Conservation (phyloP, 805 yeast species). For the Lipomyces sp. region DNA sequence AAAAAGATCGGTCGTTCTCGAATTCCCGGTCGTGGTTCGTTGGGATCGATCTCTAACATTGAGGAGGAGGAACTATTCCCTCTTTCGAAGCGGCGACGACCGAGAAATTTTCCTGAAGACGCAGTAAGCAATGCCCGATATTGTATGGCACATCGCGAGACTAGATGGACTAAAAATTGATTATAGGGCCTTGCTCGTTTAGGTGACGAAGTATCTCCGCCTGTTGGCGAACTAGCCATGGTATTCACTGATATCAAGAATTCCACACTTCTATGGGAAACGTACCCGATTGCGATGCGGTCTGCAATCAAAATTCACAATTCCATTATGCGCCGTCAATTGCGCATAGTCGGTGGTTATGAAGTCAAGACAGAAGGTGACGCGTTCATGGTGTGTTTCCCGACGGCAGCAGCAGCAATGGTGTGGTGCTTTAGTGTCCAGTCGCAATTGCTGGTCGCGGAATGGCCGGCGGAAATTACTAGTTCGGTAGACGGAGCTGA, state of each 20-base stretch:
- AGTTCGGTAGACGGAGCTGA: slow-evolving; percentile 84
- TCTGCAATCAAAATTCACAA: slow-evolving; percentile 95
- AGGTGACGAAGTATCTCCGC: slow-evolving; percentile 80
- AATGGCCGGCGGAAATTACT: slow-evolving; percentile 94
- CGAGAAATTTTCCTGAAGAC: slow-evolving; percentile 40
- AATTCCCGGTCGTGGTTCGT: slow-evolving; percentile 27
- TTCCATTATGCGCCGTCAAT: slow-evolving; percentile 88
- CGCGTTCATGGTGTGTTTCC: slow-evolving; percentile 97
- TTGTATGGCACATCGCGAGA: too few species aligned
- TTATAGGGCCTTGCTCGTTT: slow-evolving; percentile 26
- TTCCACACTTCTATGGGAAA: slow-evolving; percentile 92
- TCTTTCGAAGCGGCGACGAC: slow-evolving; percentile 52
- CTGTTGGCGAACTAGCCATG: slow-evolving; percentile 91
- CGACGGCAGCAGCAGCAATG: slow-evolving; percentile 86
- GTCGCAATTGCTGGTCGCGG: slow-evolving; percentile 76
- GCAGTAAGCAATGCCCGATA: slow-evolving; percentile 4
- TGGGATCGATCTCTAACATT: slow-evolving; percentile 29
- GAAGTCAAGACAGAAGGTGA: slow-evolving; percentile 99
- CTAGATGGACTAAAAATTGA: slow-evolving; percentile 39
- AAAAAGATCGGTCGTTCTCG: slow-evolving; percentile 19
- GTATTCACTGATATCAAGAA: slow-evolving; percentile 97
- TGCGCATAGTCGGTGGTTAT: slow-evolving; percentile 93
- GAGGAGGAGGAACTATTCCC: slow-evolving; percentile 45
- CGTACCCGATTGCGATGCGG: slow-evolving; percentile 91
- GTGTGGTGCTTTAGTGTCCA: slow-evolving; percentile 96